Evolutionary conservation across 257 asterid genomes (phyloP).

Genomic region (Solanum virginianum): DNA sequence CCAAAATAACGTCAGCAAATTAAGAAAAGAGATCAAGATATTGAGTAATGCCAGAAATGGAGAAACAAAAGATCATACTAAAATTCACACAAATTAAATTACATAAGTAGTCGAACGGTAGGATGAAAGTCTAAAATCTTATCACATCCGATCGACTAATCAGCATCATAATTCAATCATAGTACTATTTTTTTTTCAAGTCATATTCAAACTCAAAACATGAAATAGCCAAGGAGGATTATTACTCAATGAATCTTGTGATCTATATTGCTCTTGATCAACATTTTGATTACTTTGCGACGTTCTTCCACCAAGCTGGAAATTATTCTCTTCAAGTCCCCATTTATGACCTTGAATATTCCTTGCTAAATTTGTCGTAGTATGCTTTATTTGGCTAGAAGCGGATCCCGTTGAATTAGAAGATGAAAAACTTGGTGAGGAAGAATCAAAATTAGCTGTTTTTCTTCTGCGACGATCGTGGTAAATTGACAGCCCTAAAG

Average conservation of each 20-base stretch:
- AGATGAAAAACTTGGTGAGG: conserved; percentile 52
- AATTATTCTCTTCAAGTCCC: conserved; percentile 24
- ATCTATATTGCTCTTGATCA: conserved; percentile 16
- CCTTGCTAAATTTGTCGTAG: conserved; percentile 12
- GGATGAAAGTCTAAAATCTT: background rate
- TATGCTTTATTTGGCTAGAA: conserved; percentile 13
- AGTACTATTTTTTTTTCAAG: conserved; percentile 3
- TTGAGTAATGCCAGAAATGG: background rate
- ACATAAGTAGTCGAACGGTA: conserved; percentile 11
- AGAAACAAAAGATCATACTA: background rate
- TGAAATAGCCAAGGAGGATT: conserved; percentile 76
- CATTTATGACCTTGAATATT: conserved; percentile 22
- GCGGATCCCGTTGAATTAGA: conserved; percentile 44
- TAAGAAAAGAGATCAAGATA: background rate
- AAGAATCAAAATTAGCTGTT: conserved; percentile 29
- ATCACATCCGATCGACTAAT: background rate
- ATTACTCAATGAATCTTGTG: conserved; percentile 33
- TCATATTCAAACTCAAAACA: conserved; percentile 57
- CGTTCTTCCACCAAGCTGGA: conserved; percentile 1
- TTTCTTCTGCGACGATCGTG: conserved; percentile 10
- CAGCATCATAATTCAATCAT: background rate
- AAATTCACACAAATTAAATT: conserved; percentile 10
- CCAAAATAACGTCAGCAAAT: background rate
- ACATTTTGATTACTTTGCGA: conserved; percentile 4
- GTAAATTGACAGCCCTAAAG: conserved; percentile 56